Evolutionary conservation across 495 filamentous ascomycete genomes (phyloP).

Genomic region (Pyrenopolyporus hunteri): DNA sequence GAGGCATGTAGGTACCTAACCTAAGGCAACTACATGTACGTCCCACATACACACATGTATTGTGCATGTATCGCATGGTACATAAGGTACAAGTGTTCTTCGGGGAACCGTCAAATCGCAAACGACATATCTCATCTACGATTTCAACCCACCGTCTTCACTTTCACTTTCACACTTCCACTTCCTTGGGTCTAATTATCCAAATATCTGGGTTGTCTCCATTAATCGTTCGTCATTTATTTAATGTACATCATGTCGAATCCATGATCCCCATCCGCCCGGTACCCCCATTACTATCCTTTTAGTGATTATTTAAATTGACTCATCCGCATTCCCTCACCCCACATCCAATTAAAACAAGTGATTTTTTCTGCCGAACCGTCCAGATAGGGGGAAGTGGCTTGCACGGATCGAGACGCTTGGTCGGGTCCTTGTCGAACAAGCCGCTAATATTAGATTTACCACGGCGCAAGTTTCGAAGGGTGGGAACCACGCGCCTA

Average conservation of each 20-base stretch:
- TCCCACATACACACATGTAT: not conserved
- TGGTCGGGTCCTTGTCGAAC: slow-evolving; percentile 15
- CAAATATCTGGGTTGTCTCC: not conserved
- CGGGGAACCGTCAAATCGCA: too few species aligned
- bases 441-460: slow-evolving; percentile 35
- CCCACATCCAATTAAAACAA: slow-evolving; percentile 39
- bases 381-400: slow-evolving; percentile 31
- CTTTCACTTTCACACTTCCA: slow-evolving; percentile 8
- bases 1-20: not conserved
- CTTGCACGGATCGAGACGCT: slow-evolving; percentile 25
- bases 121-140: too few species aligned
- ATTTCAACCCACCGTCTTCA: slow-evolving; percentile 6
- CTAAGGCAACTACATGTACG: too few species aligned
- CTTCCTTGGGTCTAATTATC: slow-evolving; percentile 10
- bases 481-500: slow-evolving; percentile 22
- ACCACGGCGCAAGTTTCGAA: slow-evolving; percentile 30
- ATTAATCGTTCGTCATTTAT: slow-evolving; percentile 7
- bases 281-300: slow-evolving; percentile 21
- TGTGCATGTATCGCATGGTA: not conserved
- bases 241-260: slow-evolving; percentile 30
- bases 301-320: slow-evolving; percentile 26
- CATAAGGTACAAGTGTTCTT: not conserved
- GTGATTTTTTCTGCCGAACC: slow-evolving; percentile 5
- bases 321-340: slow-evolving; percentile 17
- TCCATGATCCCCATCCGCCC: slow-evolving; percentile 23